These are phyloP conservation scores for Achaetomium macrosporum DNA, from an alignment of 2,329 filamentous ascomycete species.

Conservation along the genomic window DNA sequence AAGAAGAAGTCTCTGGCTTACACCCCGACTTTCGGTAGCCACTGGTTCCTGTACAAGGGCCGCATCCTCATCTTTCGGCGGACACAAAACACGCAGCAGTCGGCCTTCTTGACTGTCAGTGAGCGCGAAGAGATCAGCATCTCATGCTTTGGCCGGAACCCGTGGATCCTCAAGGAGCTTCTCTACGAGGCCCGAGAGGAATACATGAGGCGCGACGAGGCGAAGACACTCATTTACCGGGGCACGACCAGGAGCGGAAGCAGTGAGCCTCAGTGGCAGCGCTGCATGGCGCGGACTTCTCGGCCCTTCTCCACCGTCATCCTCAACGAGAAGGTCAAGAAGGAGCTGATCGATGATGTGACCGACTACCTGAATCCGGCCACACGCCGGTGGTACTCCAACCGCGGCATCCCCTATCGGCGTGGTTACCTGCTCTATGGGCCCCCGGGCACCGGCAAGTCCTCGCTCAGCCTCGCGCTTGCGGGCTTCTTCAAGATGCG, in stretches of 20 bases:
- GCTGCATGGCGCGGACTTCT: slow-evolving; percentile 54
- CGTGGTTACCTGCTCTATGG: slow-evolving; percentile 78
- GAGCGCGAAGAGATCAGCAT: slow-evolving; percentile 55
- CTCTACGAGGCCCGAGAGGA: slow-evolving; percentile 51
- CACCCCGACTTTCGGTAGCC: slow-evolving; percentile 61
- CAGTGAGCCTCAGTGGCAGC: slow-evolving; percentile 50
- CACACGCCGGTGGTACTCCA: slow-evolving; percentile 72
- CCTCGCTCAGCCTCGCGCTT: slow-evolving; percentile 62
- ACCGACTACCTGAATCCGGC: slow-evolving; percentile 57
- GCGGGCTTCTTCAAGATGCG: slow-evolving; percentile 64
- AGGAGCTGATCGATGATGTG: slow-evolving; percentile 54
- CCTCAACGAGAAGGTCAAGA: slow-evolving; percentile 55
- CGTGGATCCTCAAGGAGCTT: slow-evolving; percentile 55
- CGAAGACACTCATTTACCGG: slow-evolving; percentile 61
- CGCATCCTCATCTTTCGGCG: slow-evolving; percentile 54
- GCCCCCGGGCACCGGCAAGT: slow-evolving; percentile 75
- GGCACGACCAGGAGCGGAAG: slow-evolving; percentile 40
- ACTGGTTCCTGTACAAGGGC: slow-evolving; percentile 63
- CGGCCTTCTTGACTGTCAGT: slow-evolving; percentile 36
- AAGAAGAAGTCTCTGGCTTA: slow-evolving; percentile 51
- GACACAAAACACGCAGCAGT: slow-evolving; percentile 41
- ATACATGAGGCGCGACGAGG: slow-evolving; percentile 52
- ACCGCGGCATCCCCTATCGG: slow-evolving; percentile 78
- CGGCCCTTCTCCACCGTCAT: slow-evolving; percentile 62
- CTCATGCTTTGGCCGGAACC: slow-evolving; percentile 56